Percentiles rank a stretch among this genome's conserved stretches.
Evolutionary conservation across 2,329 filamentous ascomycete genomes (phyloP).

Genomic region (Talaromyces pinophilus): DNA sequence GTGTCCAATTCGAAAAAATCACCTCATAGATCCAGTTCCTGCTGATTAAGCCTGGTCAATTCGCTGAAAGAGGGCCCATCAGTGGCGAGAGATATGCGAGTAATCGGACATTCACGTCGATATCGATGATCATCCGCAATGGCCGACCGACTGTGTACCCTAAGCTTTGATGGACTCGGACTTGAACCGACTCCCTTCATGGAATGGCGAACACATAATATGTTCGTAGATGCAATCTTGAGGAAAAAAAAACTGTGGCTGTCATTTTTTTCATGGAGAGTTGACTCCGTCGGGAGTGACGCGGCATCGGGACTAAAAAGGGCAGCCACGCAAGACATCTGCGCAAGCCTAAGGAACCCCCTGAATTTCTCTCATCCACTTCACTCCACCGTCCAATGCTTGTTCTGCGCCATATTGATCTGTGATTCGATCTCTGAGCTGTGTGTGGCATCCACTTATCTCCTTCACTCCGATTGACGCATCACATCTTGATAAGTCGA

Average conservation of each 20-base stretch:
- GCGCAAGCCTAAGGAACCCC: constrained; percentile 14
- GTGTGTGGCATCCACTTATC: neutral
- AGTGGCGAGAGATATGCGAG: neutral
- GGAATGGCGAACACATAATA: neutral
- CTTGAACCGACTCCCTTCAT: neutral
- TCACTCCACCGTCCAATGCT: neutral
- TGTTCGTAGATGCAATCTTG: neutral
- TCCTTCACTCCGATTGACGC: neutral
- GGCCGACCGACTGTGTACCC: neutral
- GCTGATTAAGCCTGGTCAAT: neutral
- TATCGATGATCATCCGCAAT: constrained; percentile 3
- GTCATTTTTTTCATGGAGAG: neutral
- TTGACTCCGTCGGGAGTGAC: neutral
- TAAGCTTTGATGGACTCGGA: neutral
- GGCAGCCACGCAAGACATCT: constrained; percentile 18
- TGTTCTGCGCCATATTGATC: neutral
- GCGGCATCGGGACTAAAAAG: constrained; percentile 11
- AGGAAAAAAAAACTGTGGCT: neutral
- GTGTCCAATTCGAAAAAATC: neutral
- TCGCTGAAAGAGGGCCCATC: neutral
- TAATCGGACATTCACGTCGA: neutral
- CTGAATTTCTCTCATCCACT: constrained; percentile 5
- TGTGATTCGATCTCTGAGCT: neutral
- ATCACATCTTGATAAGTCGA: constrained; percentile 1
- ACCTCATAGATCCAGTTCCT: neutral